phyloP scores from a whole-genome alignment of 257 asterid genomes.

The Haberlea rhodopensis region DNA sequence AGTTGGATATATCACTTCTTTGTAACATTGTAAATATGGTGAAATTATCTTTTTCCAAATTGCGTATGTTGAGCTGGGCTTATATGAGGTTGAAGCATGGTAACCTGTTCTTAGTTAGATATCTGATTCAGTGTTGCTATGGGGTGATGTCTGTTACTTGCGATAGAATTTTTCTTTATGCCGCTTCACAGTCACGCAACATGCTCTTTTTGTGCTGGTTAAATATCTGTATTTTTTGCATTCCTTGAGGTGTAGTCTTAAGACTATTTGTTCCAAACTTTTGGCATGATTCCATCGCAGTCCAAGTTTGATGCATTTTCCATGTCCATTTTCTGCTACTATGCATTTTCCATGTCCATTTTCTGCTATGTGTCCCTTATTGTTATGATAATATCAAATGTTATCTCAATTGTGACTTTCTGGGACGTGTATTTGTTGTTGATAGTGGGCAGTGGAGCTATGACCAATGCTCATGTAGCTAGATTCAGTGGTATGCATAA shows the following conservation, averaged over 20 bases:
- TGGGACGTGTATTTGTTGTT: background rate
- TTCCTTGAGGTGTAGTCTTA: background rate
- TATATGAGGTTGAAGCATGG: background rate
- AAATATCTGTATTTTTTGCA: too few species aligned
- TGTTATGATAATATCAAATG: background rate
- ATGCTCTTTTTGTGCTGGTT: background rate
- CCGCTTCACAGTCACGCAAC: background rate
- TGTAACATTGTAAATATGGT: background rate
- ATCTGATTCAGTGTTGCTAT: background rate
- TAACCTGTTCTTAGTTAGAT: background rate
- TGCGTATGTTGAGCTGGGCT: background rate
- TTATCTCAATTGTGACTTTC: background rate
- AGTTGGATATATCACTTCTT: background rate
- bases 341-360: background rate
- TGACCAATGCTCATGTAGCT: constrained; percentile 23
- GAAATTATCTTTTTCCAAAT: background rate
- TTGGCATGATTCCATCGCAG: background rate
- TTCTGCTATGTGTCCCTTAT: background rate
- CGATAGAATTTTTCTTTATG: background rate
- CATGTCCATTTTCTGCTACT: background rate
- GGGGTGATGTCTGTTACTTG: background rate
- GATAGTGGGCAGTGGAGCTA: background rate
- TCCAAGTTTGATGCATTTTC: background rate
- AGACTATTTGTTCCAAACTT: background rate
- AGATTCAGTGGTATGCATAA: constrained; percentile 49